Evolutionary conservation across 2,329 filamentous ascomycete species (phyloP), one percentile per base, ranked within the genome.

Genomic region (Aureobasidium sp.): DNA sequence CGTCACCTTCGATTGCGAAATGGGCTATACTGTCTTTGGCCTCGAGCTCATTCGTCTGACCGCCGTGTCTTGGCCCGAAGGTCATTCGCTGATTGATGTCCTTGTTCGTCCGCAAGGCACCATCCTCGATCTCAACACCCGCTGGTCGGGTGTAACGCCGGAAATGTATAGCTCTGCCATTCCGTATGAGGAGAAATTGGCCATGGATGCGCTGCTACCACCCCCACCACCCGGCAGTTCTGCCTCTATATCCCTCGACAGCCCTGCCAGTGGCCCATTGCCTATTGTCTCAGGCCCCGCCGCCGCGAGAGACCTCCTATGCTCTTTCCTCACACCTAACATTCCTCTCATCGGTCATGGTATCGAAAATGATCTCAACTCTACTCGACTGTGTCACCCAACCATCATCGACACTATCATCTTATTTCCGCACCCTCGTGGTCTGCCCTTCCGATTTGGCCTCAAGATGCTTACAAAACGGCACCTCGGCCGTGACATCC

Each of bases 1-100:
- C 2, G 85, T 97, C 11, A 88, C 86, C 65, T 93, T 99, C 68
- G 94, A 99, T 72, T 97, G 94, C 69, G 94, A 99, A 72, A 99
- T 99, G 94, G 90, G 90, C 5, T 97, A 96, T 71, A 99, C 95
- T 0, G 89, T 90, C 0, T 75, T 88, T 54, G 94, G 95, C 0
- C 78, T 97, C 66, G 94, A 99, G 73, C 81, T 99, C 21, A 87
- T 97, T 61, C 90, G 94, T 9, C 75, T 99, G 3, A 97, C 94
- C 0, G 92, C 90, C 5, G 87, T 93, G 3, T 85, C 87, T 10
- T 99, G 94, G 92, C 93, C 93, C 0, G 78, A 81, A 9, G 89
- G 90, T 25, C 82, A 86, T 58, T 81, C 82, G 58, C 74, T 99
- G 0, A 77, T 97, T 5, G 94, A 99, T 70, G 81, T 96, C 0